Evolutionary conservation across 495 filamentous ascomycete genomes (phyloP), one percentile per base, ranked within the genome.

Genomic region (Aspergillus ostianus): DNA sequence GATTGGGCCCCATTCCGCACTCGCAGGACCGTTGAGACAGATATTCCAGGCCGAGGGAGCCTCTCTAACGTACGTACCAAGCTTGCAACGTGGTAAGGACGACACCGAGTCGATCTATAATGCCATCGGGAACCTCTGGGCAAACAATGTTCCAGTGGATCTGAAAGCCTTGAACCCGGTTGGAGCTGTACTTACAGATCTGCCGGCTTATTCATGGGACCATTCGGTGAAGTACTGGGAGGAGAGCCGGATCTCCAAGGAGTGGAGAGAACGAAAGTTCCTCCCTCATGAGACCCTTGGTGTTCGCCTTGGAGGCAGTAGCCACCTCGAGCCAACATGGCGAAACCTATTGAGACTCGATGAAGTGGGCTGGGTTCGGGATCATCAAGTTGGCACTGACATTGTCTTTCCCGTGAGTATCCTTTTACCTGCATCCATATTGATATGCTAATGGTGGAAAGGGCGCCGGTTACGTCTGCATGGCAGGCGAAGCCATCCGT

Each of bases 231-330:
- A 61, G 27, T 47, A 23, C 26, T 36, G 32, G 29, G 17, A 54
- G 26, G 58, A 53, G 15, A 45, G 30, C 17, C 46, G 27, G 8
- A 1, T 29, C 15, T 53, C 32, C 17, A 10, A 6, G 4, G 59
- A 59, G 7, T 57, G 21, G n/a, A 47, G 51, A 4, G 15, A 45
- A 9, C n/a, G 50, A 6, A 36, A 32, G 15, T 54, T 36, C 19
- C 59, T 53, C 0, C 36, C 29, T 10, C 55, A 65, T n/a, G 63
- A 62, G 6, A 53, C 62, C 0, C 44, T 65, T 6, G 63, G 63
- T 0, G 17, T n/a, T 3, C 26, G n/a, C 6, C 12, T 57, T 0
- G 15, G 12, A 1, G 59, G 48, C 2, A 44, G 18, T 19, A 20
- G 13, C 30, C 18, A 54, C 5, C 27, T 19, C 30, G 17, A 45